Evolutionary conservation across 2,329 filamentous ascomycete genomes (phyloP).

Genomic region (Cladorrhinum sp.): DNA sequence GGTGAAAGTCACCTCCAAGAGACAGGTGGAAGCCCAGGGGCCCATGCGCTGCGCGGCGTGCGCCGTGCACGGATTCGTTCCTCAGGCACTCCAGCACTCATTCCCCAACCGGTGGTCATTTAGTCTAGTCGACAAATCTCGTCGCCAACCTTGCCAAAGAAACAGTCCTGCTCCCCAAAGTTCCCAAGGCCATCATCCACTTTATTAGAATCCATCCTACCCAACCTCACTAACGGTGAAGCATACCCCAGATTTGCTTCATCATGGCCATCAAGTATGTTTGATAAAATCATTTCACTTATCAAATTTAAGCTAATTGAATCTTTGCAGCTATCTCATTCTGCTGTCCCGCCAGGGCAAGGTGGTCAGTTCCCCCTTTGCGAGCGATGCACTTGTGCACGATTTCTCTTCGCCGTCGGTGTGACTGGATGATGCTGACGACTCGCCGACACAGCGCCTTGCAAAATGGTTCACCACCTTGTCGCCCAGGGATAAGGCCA

Average conservation of each 20-base stretch:
- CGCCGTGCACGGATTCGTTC: slow-evolving; percentile 10
- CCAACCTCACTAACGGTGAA: slow-evolving; percentile 15
- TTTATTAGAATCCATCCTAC: background rate
- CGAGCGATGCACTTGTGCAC: slow-evolving; percentile 19
- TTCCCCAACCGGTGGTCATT: background rate
- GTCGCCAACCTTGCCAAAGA: slow-evolving; percentile 24
- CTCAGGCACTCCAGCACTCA: slow-evolving; percentile 15
- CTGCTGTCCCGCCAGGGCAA: slow-evolving; percentile 97
- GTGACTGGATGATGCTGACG: slow-evolving; percentile 23
- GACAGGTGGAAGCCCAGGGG: background rate
- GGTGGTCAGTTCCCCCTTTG: slow-evolving; percentile 68
- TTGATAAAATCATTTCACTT: background rate
- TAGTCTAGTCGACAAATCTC: slow-evolving; percentile 15
- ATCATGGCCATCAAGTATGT: slow-evolving; percentile 53
- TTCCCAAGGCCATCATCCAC: slow-evolving; percentile 9
- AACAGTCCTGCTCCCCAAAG: background rate
- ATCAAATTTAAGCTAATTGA: slow-evolving; percentile 25
- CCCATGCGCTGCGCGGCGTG: slow-evolving; percentile 7
- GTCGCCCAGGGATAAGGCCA: slow-evolving; percentile 96
- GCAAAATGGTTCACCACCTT: slow-evolving; percentile 99
- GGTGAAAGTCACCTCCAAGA: slow-evolving; percentile 6
- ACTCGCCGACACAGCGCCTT: slow-evolving; percentile 66
- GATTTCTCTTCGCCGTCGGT: slow-evolving; percentile 26
- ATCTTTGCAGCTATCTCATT: slow-evolving; percentile 76
- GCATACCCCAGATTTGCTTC: slow-evolving; percentile 12